Percentiles rank a stretch among this genome's conserved stretches.
These are phyloP conservation scores for Aspergillus felis DNA, from an alignment of 2,329 filamentous ascomycete species.

Conservation along the genomic window DNA sequence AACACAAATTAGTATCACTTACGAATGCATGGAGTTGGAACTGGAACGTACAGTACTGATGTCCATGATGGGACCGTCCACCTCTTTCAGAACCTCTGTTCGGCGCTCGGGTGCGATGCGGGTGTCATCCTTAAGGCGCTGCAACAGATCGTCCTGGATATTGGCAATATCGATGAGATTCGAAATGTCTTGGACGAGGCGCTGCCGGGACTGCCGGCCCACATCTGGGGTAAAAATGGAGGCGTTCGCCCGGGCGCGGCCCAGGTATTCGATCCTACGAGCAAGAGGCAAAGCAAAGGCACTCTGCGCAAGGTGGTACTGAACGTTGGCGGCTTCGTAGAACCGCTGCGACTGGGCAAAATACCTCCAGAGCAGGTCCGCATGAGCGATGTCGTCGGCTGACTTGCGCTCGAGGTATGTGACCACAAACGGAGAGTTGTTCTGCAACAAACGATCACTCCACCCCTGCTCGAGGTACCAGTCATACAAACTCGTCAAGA, in stretches of 20 bases:
- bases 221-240: conserved; percentile 76
- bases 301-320: conserved; percentile 78
- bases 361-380: conserved; percentile 89
- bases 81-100: conserved; percentile 59
- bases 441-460: conserved; percentile 78
- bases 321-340: conserved; percentile 82
- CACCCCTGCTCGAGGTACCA: conserved; percentile 89
- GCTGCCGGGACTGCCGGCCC: conserved; percentile 74
- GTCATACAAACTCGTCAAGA: conserved; percentile 94
- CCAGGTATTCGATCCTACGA: conserved; percentile 83
- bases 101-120: conserved; percentile 64
- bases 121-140: conserved; percentile 68
- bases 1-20: conserved; percentile 18
- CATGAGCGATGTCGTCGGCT: conserved; percentile 67
- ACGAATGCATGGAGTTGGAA: neutral
- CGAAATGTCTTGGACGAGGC: conserved; percentile 77
- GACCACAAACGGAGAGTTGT: conserved; percentile 79
- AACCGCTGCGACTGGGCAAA: conserved; percentile 80
- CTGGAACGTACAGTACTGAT: conserved; percentile 65
- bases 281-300: conserved; percentile 75
- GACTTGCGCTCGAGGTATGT: conserved; percentile 80
- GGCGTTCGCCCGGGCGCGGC: conserved; percentile 86
- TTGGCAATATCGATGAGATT: conserved; percentile 89
- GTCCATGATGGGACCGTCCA: conserved; percentile 74
- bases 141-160: conserved; percentile 87